Conservation (phyloP, 2,329 filamentous ascomycete genomes). For the Curvularia eragrostidis region DNA sequence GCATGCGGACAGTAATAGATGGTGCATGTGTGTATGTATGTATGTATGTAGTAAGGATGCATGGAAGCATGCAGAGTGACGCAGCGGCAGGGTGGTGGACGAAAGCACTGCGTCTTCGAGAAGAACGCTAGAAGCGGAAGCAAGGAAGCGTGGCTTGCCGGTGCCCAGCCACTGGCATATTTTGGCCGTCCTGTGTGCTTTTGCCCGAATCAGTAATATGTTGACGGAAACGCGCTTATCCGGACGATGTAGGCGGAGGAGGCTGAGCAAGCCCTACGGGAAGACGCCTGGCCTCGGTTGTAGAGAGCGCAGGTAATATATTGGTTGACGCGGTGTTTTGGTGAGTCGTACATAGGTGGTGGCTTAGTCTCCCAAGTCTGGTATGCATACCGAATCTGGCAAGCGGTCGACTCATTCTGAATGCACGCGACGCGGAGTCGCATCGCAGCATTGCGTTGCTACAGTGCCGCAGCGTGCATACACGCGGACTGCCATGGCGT, state of each 20-base stretch:
- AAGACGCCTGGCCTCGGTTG: not conserved
- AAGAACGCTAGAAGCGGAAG: slow-evolving; percentile 21
- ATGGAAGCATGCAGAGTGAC: slow-evolving; percentile 6
- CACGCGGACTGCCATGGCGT: slow-evolving; percentile 6
- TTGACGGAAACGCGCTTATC: slow-evolving; percentile 5
- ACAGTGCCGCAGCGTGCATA: slow-evolving; percentile 19
- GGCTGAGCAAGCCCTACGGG: slow-evolving; percentile 6
- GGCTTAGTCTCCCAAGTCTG: slow-evolving; percentile 5
- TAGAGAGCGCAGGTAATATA: not conserved
- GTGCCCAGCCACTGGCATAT: slow-evolving; percentile 1
- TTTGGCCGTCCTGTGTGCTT: not conserved
- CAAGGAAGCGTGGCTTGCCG: slow-evolving; percentile 4
- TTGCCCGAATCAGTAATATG: slow-evolving; percentile 1
- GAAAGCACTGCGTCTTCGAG: slow-evolving; percentile 20
- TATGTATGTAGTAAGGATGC: slow-evolving; percentile 1
- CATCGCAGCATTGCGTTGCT: slow-evolving; percentile 22
- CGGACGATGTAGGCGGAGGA: slow-evolving; percentile 3
- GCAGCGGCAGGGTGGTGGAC: slow-evolving; percentile 8
- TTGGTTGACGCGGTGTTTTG: slow-evolving; percentile 7
- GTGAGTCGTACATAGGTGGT: slow-evolving; percentile 9
- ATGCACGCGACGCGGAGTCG: slow-evolving; percentile 9
- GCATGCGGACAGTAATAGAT: slow-evolving; percentile 5
- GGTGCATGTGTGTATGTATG: no score
- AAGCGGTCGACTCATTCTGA: slow-evolving; percentile 20
- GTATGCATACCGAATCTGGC: slow-evolving; percentile 1